Base-by-base conservation (phyloP, 345 rosid species). In the Melaleuca alternifolia region DNA sequence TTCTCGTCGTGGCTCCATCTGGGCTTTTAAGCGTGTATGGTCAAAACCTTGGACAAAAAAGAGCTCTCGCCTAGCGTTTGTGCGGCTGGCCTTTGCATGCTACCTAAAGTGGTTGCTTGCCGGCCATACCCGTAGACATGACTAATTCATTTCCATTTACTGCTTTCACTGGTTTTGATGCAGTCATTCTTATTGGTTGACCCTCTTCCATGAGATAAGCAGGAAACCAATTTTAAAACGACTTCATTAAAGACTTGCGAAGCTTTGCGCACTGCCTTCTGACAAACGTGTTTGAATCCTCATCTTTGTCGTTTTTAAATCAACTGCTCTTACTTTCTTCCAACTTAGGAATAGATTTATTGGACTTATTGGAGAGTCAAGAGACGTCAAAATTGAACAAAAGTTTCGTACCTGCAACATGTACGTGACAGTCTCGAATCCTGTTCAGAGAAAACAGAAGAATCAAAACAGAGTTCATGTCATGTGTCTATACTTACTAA, bases 401-500 rank as follows among this genome's bases (percentile, higher is more conserved):
- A 37, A 28, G 2, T 81, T 50, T 53, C 61, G 75, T 94, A 96
- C 99, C 99, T 96, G 96, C 84, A 97, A 85, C 98, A 97, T 96
- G 88, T 97, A 97, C 85, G 98, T 97, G 75, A 97, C 98, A 2
- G 99, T 97, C 90, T 96, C 99, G 88, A 96, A 96, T 54, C 99
- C 99, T 96, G 96, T 85, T 50, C 50, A 85, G 4, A 62, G 6
- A 30, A 76, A 65, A 85, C 79, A 65, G 50, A 53, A 71, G 28
- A 23, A 85, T 33, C 6, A 65, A 65, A 65, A 65, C 79, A 33
- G 79, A 65, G 79, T 9, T 20, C 24, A 5, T 2, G 79, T 0
- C 21, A 65, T 16, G 5, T 65, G 48, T 65, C 48, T 33, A 1
- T 10, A 9, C 16, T 65, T 6, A 57, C 11, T 7, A 0, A 65